Percentiles rank a stretch among this genome's conserved stretches.
These are phyloP conservation scores for Arthrobotrys sinensis DNA, from an alignment of 2,329 filamentous ascomycete genomes.

Conservation along the genomic window DNA sequence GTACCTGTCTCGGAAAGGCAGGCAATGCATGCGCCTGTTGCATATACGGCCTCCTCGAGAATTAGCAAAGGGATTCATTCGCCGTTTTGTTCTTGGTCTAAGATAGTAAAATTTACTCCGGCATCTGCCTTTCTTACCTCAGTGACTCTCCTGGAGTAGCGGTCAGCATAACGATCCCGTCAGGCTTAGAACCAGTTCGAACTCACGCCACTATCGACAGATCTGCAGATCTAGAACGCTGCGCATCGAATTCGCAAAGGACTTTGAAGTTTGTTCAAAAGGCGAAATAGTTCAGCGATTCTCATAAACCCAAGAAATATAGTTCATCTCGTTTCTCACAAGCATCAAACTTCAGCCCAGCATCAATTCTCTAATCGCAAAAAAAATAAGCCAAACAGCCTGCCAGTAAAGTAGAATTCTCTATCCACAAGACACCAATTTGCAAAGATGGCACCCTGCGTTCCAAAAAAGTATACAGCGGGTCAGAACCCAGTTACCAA, in stretches of 20 bases:
- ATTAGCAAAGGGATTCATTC: background rate
- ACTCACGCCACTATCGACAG: slow-evolving; percentile 29
- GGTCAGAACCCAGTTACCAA: slow-evolving; percentile 46
- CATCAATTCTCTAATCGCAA: background rate
- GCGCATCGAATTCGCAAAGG: background rate
- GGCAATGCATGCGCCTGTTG: background rate
- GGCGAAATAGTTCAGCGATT: slow-evolving; percentile 4
- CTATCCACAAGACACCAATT: background rate
- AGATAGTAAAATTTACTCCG: background rate
- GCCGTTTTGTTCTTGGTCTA: background rate
- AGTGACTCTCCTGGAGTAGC: background rate
- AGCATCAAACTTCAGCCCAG: background rate
- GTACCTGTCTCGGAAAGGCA: background rate
- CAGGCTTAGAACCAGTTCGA: background rate
- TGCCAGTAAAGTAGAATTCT: background rate
- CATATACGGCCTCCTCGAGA: background rate
- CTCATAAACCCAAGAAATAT: background rate
- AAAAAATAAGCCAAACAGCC: background rate
- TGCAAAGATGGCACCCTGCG: slow-evolving; percentile 38
- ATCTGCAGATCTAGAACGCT: background rate
- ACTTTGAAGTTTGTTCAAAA: background rate
- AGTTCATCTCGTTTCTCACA: slow-evolving; percentile 4
- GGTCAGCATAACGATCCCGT: slow-evolving; percentile 1
- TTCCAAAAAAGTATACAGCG: slow-evolving; percentile 47
- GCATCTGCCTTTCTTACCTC: background rate